phyloP scores from a whole-genome alignment of 2,329 filamentous ascomycete species.

The Ophiostoma triangulosporum region DNA sequence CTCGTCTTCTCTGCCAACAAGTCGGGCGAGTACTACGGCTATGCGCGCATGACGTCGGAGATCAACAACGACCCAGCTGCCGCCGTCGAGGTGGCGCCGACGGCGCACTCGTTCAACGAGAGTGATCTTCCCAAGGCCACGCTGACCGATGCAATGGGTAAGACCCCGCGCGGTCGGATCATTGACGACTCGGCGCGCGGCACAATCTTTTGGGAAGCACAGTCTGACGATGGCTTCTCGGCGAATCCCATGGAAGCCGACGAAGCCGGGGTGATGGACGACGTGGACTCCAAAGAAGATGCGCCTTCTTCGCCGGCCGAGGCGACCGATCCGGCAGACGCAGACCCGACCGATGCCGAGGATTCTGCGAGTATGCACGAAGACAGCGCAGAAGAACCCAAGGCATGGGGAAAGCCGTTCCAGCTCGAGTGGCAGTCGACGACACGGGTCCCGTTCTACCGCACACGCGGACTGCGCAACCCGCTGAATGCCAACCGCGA shows the following conservation, averaged over 20 bases:
- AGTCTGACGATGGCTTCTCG: conserved; percentile 25
- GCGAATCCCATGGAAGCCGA: background rate
- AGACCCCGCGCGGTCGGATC: conserved; percentile 68
- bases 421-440: conserved; percentile 83
- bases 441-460: conserved; percentile 71
- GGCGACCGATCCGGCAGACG: background rate
- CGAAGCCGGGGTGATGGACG: background rate
- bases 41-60: conserved; percentile 75
- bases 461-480: conserved; percentile 75
- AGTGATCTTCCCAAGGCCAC: conserved; percentile 67
- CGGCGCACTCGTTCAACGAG: conserved; percentile 43
- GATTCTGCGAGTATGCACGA: background rate
- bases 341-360: background rate
- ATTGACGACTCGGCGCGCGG: conserved; percentile 89
- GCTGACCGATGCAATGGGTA: conserved; percentile 62
- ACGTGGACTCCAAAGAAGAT: conserved; percentile 13
- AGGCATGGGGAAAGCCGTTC: conserved; percentile 85
- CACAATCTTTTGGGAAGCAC: conserved; percentile 92
- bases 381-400: conserved; percentile 32
- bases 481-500: conserved; percentile 92
- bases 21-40: conserved; percentile 92
- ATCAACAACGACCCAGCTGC: conserved; percentile 66
- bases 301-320: too few species aligned
- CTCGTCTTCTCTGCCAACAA: conserved; percentile 95
- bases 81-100: conserved; percentile 55